A percentile compares a stretch with the other conserved stretches of the same genome.
These are phyloP conservation scores for Yarrowia sp. DNA, from an alignment of 805 yeast genomes.

Conservation along the genomic window DNA sequence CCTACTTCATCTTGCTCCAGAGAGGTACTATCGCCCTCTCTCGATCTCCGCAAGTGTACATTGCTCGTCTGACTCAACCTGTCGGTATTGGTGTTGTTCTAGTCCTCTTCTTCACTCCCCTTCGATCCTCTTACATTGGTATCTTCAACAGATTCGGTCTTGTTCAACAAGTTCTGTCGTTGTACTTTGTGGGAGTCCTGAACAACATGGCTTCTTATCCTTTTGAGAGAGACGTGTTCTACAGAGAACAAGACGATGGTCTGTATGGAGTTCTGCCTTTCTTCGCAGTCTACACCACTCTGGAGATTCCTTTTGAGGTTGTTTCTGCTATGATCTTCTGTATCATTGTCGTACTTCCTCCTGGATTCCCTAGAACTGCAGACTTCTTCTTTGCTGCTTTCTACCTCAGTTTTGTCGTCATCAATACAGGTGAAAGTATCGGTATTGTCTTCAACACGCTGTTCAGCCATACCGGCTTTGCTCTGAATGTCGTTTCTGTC, in stretches of 20 bases:
- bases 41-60: conserved; percentile 55
- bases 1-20: conserved; percentile 37
- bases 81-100: conserved; percentile 61
- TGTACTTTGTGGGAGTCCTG: conserved; percentile 77
- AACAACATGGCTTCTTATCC: conserved; percentile 78
- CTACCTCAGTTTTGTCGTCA: conserved; percentile 52
- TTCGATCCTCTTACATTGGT: conserved; percentile 49
- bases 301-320: conserved; percentile 70
- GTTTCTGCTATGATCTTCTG: conserved; percentile 58
- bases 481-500: conserved; percentile 68
- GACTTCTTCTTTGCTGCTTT: conserved; percentile 65
- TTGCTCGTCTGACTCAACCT: conserved; percentile 65
- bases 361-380: conserved; percentile 70
- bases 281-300: conserved; percentile 53
- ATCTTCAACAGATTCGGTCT: conserved; percentile 70
- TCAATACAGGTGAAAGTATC: conserved; percentile 78
- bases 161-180: conserved; percentile 66
- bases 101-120: conserved; percentile 65
- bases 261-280: conserved; percentile 67
- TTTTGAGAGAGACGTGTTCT: conserved; percentile 66
- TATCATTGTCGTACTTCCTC: conserved; percentile 60
- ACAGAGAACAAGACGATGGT: conserved; percentile 73
- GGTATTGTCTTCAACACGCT: conserved; percentile 78
- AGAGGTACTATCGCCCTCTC: conserved; percentile 47
- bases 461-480: conserved; percentile 74